A percentile compares a stretch with the other conserved stretches of the same genome.
These are phyloP conservation scores for Zygotorulaspora mrakii DNA, from an alignment of 1,139 yeast genomes.

Conservation along the genomic window DNA sequence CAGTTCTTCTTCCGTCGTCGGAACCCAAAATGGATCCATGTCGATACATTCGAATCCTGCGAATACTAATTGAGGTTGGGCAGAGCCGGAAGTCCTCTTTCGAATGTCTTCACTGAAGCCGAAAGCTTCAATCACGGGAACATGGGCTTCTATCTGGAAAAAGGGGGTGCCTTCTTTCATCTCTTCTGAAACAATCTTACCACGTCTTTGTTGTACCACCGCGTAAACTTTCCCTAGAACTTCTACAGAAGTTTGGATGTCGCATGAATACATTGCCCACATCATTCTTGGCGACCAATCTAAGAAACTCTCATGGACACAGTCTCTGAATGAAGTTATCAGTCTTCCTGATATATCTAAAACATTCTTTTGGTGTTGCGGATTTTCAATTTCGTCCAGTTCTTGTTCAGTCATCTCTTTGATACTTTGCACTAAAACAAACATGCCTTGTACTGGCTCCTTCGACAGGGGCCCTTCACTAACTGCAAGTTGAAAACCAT, in stretches of 20 bases:
- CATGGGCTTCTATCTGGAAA: constrained; percentile 75
- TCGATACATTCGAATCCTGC: constrained; percentile 84
- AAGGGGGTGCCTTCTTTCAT: constrained; percentile 98
- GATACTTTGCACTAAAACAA: constrained; percentile 49
- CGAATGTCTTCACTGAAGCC: constrained; percentile 95
- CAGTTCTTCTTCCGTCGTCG: constrained; percentile 94
- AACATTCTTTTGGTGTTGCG: constrained; percentile 30
- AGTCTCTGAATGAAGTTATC: constrained; percentile 68
- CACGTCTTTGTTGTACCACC: constrained; percentile 86
- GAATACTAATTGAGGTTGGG: constrained; percentile 91
- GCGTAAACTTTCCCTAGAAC: constrained; percentile 94
- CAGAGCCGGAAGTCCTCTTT: constrained; percentile 93
- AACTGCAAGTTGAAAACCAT: constrained; percentile 83
- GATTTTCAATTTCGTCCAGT: constrained; percentile 33
- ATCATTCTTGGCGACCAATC: constrained; percentile 84
- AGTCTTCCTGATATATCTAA: constrained; percentile 60
- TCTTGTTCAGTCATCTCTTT: constrained; percentile 39
- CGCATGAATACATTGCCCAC: constrained; percentile 91
- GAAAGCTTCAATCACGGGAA: constrained; percentile 95
- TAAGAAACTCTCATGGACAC: constrained; percentile 64
- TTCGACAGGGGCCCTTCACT: constrained; percentile 84
- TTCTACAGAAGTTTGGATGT: constrained; percentile 91
- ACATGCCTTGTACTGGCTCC: constrained; percentile 83
- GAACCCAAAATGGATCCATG: constrained; percentile 98
- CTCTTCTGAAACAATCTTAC: constrained; percentile 82